phyloP scores from a whole-genome alignment of 2,329 filamentous ascomycete genomes.

The Fusarium incarnatum region DNA sequence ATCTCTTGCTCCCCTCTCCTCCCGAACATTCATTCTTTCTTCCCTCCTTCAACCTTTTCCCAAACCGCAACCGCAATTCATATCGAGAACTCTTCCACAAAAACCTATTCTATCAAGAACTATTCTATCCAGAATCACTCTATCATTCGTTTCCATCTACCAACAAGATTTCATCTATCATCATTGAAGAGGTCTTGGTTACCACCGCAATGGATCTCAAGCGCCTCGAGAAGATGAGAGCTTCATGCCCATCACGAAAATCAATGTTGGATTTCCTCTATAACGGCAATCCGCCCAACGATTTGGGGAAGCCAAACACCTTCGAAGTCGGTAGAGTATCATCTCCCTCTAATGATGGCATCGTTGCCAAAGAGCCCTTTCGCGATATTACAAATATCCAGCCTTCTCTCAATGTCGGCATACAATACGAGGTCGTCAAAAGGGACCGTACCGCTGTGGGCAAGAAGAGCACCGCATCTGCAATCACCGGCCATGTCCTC shows the following conservation, averaged over 20 bases:
- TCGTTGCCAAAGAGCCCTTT: not conserved
- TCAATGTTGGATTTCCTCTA: constrained; percentile 13
- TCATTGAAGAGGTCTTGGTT: not conserved
- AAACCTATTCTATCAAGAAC: not conserved
- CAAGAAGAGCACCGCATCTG: not conserved
- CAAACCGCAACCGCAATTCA: not conserved
- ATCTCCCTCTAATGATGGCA: not conserved
- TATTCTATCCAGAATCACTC: not conserved
- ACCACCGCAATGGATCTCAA: constrained; percentile 5
- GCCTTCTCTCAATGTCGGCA: not conserved
- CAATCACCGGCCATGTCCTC: not conserved
- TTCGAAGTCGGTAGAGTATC: not conserved
- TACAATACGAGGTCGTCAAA: not conserved
- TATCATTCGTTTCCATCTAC: not conserved
- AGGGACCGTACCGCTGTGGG: not conserved
- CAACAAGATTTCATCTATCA: not conserved
- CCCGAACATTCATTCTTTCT: not conserved
- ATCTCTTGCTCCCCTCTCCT: not conserved
- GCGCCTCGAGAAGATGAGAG: constrained; percentile 3
- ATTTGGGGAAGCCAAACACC: not conserved
- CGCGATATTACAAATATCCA: not conserved
- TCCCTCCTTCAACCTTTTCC: not conserved
- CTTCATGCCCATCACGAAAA: constrained; percentile 3
- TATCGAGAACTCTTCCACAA: not conserved
- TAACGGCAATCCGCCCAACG: not conserved